A percentile compares a stretch with the other conserved stretches of the same genome.
Evolutionary conservation across 1,284 basidiomycete genomes (phyloP).

Genomic region (Meripilus lineatus): DNA sequence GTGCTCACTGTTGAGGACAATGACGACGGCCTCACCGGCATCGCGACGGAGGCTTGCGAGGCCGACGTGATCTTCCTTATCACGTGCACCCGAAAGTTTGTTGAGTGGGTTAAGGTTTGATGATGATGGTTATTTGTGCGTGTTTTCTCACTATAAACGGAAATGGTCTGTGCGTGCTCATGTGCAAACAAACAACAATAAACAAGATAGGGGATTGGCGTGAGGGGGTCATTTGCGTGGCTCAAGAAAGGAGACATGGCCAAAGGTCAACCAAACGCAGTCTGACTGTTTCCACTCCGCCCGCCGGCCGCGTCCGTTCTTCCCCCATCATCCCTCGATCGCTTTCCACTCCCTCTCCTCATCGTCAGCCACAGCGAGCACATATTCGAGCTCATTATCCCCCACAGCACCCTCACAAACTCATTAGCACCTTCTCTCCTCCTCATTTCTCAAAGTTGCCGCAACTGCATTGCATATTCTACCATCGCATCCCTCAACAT

Average conservation of each 20-base stretch:
- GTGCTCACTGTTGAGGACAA: conserved; percentile 14
- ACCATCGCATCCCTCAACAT: conserved; percentile 11
- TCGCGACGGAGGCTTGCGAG: conserved; percentile 14
- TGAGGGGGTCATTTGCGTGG: too few species aligned
- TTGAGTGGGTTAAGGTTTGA: conserved; percentile 25
- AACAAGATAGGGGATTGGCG: conserved; percentile 15
- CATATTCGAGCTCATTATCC: conserved; percentile 13
- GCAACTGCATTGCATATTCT: neutral
- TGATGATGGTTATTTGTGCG: conserved; percentile 16
- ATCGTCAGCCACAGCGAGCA: conserved; percentile 28
- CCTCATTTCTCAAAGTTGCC: conserved; percentile 11
- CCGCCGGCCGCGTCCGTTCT: conserved; percentile 26
- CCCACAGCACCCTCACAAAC: conserved; percentile 14
- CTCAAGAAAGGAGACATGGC: conserved; percentile 10
- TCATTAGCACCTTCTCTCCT: conserved; percentile 22
- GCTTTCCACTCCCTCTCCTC: conserved; percentile 15
- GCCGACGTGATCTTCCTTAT: conserved; percentile 16
- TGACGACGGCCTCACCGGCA: conserved; percentile 11
- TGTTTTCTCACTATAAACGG: conserved; percentile 9
- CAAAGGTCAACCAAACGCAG: conserved; percentile 11
- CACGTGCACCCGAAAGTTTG: conserved; percentile 25
- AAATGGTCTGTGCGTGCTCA: conserved; percentile 26
- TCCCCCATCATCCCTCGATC: conserved; percentile 30
- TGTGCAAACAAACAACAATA: conserved; percentile 6
- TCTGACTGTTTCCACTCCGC: conserved; percentile 21